phyloP scores from a whole-genome alignment of 2,329 filamentous ascomycete genomes.

The Stemphylium lycopersici region DNA sequence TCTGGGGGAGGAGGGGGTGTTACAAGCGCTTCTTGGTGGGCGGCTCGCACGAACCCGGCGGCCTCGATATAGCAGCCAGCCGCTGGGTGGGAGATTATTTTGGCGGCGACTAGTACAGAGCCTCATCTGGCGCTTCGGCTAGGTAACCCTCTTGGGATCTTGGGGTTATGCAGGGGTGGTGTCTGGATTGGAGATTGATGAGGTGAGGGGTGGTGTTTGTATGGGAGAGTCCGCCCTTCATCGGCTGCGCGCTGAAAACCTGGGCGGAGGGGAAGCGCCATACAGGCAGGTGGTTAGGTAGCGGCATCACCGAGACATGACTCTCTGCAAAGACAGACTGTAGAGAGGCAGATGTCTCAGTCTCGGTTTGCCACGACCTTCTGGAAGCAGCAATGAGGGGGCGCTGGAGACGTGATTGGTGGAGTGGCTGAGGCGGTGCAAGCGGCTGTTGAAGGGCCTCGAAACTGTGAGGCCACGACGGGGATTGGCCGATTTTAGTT shows the following conservation, averaged over 20 bases:
- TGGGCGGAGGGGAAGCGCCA: conserved; percentile 16
- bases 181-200: conserved; percentile 17
- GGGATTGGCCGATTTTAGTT: conserved; percentile 24
- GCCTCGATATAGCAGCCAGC: conserved; percentile 31
- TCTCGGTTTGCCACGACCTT: conserved; percentile 23
- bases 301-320: conserved; percentile 30
- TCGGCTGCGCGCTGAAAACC: conserved; percentile 2
- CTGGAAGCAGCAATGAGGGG: conserved; percentile 25
- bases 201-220: conserved; percentile 4
- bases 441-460: conserved; percentile 33
- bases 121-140: conserved; percentile 36
- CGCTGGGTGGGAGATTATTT: conserved; percentile 21
- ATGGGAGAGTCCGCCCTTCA: not conserved
- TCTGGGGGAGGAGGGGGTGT: conserved; percentile 37
- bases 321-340: not conserved
- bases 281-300: conserved; percentile 26
- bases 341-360: not conserved
- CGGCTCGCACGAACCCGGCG: conserved; percentile 12
- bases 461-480: conserved; percentile 16
- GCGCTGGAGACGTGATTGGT: conserved; percentile 18
- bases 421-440: conserved; percentile 36
- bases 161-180: conserved; percentile 8
- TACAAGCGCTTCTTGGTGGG: conserved; percentile 39
- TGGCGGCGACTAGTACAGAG: conserved; percentile 31
- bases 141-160: not conserved